Conservation (phyloP, 192 early-diverging fungal genomes). For the Polychytrium aggregatum region DNA sequence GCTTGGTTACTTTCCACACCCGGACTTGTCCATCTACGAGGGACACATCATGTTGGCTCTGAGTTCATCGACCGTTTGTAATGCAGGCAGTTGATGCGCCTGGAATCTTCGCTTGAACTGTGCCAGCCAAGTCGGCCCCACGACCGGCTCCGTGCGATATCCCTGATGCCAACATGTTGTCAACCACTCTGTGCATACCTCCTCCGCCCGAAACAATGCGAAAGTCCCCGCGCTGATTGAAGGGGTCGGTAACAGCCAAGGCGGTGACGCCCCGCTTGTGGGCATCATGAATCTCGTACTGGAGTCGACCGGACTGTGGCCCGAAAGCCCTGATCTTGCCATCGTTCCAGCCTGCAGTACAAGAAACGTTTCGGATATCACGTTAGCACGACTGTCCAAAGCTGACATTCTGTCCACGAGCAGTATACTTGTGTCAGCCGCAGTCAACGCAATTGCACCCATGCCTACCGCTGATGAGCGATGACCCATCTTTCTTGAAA, state of each 20-base stretch:
- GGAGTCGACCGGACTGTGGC: conserved; percentile 43
- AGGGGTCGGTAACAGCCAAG: conserved; percentile 34
- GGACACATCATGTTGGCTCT: no score
- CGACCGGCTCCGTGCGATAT: no score
- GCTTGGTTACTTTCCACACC: conserved; percentile 36
- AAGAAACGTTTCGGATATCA: background rate
- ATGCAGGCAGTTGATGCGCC: no score
- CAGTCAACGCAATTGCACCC: no score
- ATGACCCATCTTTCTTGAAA: conserved; percentile 46
- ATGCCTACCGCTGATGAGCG: conserved; percentile 26
- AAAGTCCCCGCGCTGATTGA: conserved; percentile 31
- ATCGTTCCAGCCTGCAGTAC: conserved; percentile 40
- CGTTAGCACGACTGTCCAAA: no score
- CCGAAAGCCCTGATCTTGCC: conserved; percentile 53
- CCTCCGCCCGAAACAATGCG: conserved; percentile 44
- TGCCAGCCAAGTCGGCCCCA: background rate
- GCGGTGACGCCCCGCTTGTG: conserved; percentile 45
- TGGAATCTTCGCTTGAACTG: no score
- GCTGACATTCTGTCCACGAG: no score
- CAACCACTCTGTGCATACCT: no score
- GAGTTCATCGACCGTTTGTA: no score
- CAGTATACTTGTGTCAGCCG: no score
- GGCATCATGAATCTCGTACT: conserved; percentile 47
- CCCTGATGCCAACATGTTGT: no score
- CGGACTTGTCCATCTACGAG: conserved; percentile 42